A percentile compares a stretch with the other conserved stretches of the same genome.
phyloP scores from a whole-genome alignment of 305 asterid genomes.

The Rubia balearica region DNA sequence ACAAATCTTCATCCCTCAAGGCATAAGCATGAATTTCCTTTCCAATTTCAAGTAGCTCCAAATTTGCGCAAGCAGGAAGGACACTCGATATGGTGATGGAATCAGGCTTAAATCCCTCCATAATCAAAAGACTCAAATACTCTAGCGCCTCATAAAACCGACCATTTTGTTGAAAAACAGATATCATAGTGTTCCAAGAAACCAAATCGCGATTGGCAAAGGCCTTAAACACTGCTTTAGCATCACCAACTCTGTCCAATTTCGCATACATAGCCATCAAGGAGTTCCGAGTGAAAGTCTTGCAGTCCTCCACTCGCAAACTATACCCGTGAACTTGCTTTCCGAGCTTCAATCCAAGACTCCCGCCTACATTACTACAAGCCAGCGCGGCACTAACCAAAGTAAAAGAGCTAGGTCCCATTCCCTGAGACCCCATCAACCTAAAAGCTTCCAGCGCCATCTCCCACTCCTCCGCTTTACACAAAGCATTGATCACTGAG shows the following conservation, averaged over 20 bases:
- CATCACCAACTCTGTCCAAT: constrained; percentile 49
- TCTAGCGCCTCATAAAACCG: constrained; percentile 55
- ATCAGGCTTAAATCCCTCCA: constrained; percentile 58
- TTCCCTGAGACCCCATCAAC: constrained; percentile 46
- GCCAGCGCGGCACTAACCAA: constrained; percentile 71
- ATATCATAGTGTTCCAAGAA: constrained; percentile 78
- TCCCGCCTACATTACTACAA: constrained; percentile 50
- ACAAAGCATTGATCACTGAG: constrained; percentile 54
- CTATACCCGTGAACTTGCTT: constrained; percentile 67
- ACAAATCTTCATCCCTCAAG: constrained; percentile 43
- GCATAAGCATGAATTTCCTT: constrained; percentile 67
- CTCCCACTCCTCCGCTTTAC: constrained; percentile 65
- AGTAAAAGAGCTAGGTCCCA: constrained; percentile 63
- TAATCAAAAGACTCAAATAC: constrained; percentile 44
- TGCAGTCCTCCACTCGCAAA: constrained; percentile 50
- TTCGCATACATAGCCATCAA: constrained; percentile 83
- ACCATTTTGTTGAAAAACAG: constrained; percentile 47
- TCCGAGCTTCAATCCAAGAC: constrained; percentile 61
- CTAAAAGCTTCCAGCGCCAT: constrained; percentile 59
- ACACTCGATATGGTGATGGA: constrained; percentile 79
- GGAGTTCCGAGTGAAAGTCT: constrained; percentile 57
- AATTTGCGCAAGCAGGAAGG: constrained; percentile 79
- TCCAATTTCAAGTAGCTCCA: constrained; percentile 62
- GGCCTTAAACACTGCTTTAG: constrained; percentile 43
- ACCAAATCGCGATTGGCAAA: constrained; percentile 54